Evolutionary conservation across 352 stramenopile species (phyloP), one percentile per base, ranked within the genome.

Genomic region (Globisporangium apiculatum): DNA sequence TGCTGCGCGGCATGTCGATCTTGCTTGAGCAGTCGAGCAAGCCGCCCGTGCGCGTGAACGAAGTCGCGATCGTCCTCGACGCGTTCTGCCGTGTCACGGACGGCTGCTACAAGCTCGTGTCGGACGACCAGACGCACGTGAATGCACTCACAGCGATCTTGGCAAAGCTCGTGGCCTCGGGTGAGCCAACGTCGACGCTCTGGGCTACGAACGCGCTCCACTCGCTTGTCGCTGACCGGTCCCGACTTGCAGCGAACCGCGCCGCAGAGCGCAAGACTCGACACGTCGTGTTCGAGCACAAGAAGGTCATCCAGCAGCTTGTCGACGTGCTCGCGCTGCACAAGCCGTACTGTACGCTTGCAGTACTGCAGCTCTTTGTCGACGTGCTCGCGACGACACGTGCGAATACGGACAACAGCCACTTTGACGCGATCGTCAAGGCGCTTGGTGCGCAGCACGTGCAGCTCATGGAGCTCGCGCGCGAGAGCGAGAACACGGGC

Each of bases 341-440:
- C 0, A 82, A 88, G 36, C 59, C 71, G 42, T 75, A 75, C 40
- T 79, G 66, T 45, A 80, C 70, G 1, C 55, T 92, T 17, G 80
- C 73, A 17, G 64, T 83, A 48, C 65, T 94, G 9, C 71, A 89
- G 50, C 60, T 92, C 4, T 61, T 89, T 41, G 54, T 87, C 31
- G 83, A 92, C 64, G 68, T 86, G 5, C 56, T 87, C 5, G 62
- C 86, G 24, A 76, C 74, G 53, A 76, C 79, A 42, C 79, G 82
- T 0, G 41, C 77, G 11, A 83, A 65, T 43, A 94, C 84, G 1
- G 72, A 94, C 53, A 88, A 86, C 54, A 87, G 67, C 50, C 80
- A 94, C 42, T 94, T 91, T 43, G 69, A 88, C 55, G 61, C 59
- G 7, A 81, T 89, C n/a, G 60, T 89, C 47, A 88, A 87, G 64